Conservation (phyloP, 1,139 yeast genomes). For the Yamadazyma dushanensis region DNA sequence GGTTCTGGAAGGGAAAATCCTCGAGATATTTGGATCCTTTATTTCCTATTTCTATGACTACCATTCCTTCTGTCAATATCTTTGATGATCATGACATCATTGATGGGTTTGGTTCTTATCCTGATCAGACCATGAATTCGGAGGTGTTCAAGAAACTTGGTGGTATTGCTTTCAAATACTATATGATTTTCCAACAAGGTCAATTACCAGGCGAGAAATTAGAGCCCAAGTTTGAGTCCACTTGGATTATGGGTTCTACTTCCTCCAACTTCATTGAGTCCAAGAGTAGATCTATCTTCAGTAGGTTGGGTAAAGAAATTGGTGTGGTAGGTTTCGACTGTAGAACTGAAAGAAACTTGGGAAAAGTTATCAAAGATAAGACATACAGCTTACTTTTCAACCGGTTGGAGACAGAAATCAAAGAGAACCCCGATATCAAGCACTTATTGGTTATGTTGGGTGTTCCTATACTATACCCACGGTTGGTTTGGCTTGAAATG, state of each 20-base stretch:
- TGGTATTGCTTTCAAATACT: constrained; percentile 75
- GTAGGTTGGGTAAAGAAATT: constrained; percentile 72
- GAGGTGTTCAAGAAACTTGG: constrained; percentile 73
- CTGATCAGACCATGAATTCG: constrained; percentile 68
- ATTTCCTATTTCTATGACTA: constrained; percentile 74
- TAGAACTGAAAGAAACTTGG: constrained; percentile 79
- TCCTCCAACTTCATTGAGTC: constrained; percentile 59
- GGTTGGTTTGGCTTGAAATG: constrained; percentile 86
- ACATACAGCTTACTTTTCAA: constrained; percentile 64
- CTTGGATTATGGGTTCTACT: constrained; percentile 55
- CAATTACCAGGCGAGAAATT: constrained; percentile 48
- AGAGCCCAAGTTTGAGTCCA: constrained; percentile 41
- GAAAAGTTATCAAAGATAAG: constrained; percentile 52
- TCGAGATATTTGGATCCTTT: constrained; percentile 66
- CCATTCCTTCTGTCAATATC: constrained; percentile 81
- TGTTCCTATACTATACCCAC: constrained; percentile 92
- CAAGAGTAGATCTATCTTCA: constrained; percentile 67
- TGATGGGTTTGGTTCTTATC: constrained; percentile 93
- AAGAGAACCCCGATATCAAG: constrained; percentile 52
- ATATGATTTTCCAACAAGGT: constrained; percentile 90
- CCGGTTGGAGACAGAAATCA: constrained; percentile 57
- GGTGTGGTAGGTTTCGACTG: constrained; percentile 84
- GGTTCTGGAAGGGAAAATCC: constrained; percentile 72
- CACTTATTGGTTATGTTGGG: constrained; percentile 85
- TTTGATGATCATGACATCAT: constrained; percentile 92